Evolutionary conservation across 805 yeast species (phyloP).

Genomic region (Sporopachydermia quercuum): DNA sequence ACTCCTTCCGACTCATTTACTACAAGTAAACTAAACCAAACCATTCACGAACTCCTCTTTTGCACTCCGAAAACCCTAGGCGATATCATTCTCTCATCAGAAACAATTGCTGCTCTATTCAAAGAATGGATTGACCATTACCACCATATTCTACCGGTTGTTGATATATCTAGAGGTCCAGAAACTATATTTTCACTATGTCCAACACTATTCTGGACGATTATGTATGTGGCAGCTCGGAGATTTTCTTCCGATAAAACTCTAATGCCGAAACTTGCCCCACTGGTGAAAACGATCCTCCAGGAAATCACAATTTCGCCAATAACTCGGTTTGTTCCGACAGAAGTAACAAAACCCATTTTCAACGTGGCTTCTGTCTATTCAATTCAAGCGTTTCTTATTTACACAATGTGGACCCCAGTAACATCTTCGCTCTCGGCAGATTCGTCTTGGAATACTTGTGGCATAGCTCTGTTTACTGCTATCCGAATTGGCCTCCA

Average conservation of each 20-base stretch:
- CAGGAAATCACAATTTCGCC: conserved; percentile 88
- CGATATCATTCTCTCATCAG: conserved; percentile 43
- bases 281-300: conserved; percentile 55
- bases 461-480: conserved; percentile 84
- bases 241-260: conserved; percentile 30
- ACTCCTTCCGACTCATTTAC: neutral
- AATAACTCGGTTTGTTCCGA: conserved; percentile 68
- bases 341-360: conserved; percentile 67
- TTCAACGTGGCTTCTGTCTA: conserved; percentile 83
- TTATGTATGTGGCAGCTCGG: conserved; percentile 72
- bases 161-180: conserved; percentile 69
- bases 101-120: conserved; percentile 47
- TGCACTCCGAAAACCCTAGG: conserved; percentile 66
- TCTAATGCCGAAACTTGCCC: conserved; percentile 48
- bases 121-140: conserved; percentile 60
- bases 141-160: conserved; percentile 79
- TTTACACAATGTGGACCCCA: conserved; percentile 94
- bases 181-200: conserved; percentile 66
- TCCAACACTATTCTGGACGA: conserved; percentile 88
- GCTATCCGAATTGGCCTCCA: conserved; percentile 88
- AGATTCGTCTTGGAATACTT: conserved; percentile 90
- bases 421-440: conserved; percentile 88
- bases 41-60: neutral
- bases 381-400: conserved; percentile 82
- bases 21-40: too few species aligned